Evolutionary conservation across 1,284 basidiomycete genomes (phyloP).

Genomic region (Moesziomyces parantarcticus): DNA sequence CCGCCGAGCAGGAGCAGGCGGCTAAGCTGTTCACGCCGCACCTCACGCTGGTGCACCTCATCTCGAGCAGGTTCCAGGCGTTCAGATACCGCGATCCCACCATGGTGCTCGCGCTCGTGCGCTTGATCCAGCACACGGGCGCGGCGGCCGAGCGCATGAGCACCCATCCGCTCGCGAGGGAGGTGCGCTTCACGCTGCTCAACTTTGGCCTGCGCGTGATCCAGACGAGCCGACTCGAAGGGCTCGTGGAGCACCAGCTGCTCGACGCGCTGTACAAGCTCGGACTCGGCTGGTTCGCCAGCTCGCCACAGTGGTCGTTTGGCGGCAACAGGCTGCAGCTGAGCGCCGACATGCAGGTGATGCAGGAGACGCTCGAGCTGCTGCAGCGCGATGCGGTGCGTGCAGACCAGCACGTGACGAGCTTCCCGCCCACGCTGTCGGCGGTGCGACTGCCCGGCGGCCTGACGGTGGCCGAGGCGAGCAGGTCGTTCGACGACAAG

Average conservation of each 20-base stretch:
- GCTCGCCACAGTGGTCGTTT: slow-evolving; percentile 79
- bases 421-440: slow-evolving; percentile 46
- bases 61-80: slow-evolving; percentile 93
- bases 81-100: slow-evolving; percentile 86
- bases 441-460: slow-evolving; percentile 48
- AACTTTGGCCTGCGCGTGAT: slow-evolving; percentile 93
- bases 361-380: slow-evolving; percentile 83
- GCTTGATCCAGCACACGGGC: slow-evolving; percentile 77
- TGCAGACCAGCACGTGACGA: slow-evolving; percentile 64
- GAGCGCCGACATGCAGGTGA: slow-evolving; percentile 84
- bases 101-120: slow-evolving; percentile 85
- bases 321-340: slow-evolving; percentile 91
- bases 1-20: slow-evolving; percentile 78
- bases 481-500: slow-evolving; percentile 29
- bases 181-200: slow-evolving; percentile 87
- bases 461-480: slow-evolving; percentile 46
- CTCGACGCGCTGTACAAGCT: slow-evolving; percentile 81
- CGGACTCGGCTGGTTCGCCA: slow-evolving; percentile 87
- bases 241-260: slow-evolving; percentile 81
- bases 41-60: slow-evolving; percentile 83
- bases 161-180: slow-evolving; percentile 89
- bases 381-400: slow-evolving; percentile 80
- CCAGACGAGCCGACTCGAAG: slow-evolving; percentile 86
- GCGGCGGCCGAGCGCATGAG: slow-evolving; percentile 71
- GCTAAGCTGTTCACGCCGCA: slow-evolving; percentile 79